Evolutionary conservation across 2,329 filamentous ascomycete genomes (phyloP).

Genomic region (Didymella glomerata): DNA sequence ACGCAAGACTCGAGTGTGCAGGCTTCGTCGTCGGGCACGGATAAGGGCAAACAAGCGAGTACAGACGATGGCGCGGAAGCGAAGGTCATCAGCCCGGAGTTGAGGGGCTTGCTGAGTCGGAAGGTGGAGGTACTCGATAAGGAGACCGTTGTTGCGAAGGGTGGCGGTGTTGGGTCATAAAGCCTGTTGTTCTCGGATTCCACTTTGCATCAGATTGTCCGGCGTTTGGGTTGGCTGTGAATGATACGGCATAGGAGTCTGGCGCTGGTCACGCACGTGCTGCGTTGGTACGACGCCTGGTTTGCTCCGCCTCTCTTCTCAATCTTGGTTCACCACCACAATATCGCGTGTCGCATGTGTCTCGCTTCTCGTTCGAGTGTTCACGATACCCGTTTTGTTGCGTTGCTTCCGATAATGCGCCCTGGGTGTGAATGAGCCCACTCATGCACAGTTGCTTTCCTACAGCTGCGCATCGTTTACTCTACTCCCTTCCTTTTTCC

Average conservation of each 20-base stretch:
- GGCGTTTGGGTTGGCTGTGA: constrained; percentile 13
- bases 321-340: too few relatives aligned
- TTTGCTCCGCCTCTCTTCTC: constrained; percentile 1
- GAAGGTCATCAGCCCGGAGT: constrained; percentile 69
- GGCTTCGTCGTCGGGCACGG: constrained; percentile 40
- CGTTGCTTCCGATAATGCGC: too few relatives aligned
- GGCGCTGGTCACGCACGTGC: constrained; percentile 3
- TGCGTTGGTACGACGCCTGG: constrained; percentile 8
- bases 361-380: too few relatives aligned
- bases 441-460: too few relatives aligned
- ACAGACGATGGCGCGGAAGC: constrained; percentile 44
- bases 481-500: too few relatives aligned
- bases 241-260: constrained; percentile 2
- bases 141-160: constrained; percentile 43
- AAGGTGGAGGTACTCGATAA: constrained; percentile 64
- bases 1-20: constrained; percentile 30
- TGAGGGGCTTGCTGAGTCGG: constrained; percentile 68
- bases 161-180: constrained; percentile 16
- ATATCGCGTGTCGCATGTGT: too few relatives aligned
- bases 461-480: not conserved
- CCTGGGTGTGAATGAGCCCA: too few relatives aligned
- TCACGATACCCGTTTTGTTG: too few relatives aligned
- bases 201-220: constrained; percentile 17
- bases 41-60: constrained; percentile 48
- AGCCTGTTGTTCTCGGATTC: not conserved